These are phyloP conservation scores for Aegilops sharonensis DNA, from an alignment of 176 grass and related monocot species.

Conservation along the genomic window DNA sequence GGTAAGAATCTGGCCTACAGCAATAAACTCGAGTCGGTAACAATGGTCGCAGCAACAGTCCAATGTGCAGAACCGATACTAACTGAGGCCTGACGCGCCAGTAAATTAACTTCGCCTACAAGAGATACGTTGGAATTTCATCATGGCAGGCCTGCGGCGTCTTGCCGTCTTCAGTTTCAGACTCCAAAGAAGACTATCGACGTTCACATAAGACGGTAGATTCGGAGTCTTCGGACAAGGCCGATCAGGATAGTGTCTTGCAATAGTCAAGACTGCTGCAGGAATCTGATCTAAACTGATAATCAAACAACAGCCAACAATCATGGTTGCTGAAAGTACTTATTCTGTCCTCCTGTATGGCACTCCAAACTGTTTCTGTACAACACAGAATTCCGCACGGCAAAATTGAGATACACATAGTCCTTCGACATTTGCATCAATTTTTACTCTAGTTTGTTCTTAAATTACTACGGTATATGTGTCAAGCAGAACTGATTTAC, in stretches of 20 bases:
- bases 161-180: neutral
- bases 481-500: slow-evolving; percentile 24
- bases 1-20: neutral
- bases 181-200: too few species aligned
- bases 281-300: too few species aligned
- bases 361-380: neutral
- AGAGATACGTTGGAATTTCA: neutral
- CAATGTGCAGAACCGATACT: neutral
- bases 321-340: too few species aligned
- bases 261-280: neutral
- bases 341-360: too few species aligned
- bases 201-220: neutral
- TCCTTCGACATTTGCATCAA: neutral
- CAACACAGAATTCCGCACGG: neutral
- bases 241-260: neutral
- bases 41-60: neutral
- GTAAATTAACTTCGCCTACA: slow-evolving; percentile 2
- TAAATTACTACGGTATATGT: too few species aligned
- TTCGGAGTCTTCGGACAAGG: neutral
- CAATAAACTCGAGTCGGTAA: neutral
- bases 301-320: too few species aligned
- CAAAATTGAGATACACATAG: neutral
- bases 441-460: neutral
- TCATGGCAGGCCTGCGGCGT: neutral
- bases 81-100: neutral